Base-by-base conservation (phyloP, 208 protist genomes). In the Wallacemonas sp. region DNA sequence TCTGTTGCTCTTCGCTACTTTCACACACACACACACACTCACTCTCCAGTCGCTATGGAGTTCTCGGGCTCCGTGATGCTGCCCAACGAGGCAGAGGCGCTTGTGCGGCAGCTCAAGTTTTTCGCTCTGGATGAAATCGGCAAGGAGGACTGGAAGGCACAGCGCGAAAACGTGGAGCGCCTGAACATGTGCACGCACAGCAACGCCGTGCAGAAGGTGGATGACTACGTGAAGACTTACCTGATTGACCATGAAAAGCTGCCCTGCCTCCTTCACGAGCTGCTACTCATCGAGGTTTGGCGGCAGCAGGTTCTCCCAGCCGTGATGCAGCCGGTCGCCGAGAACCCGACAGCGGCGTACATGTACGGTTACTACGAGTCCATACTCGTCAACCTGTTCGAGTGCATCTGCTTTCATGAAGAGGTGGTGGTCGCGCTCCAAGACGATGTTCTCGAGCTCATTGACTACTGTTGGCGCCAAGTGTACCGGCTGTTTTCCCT, bases 151-250 rank as follows among this genome's bases (percentile, higher is more conserved):
- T 97, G 92, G 92, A 94, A 95, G 55, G 48, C 68, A 17, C 89
- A 97, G 55, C 86, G 89, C 1, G 78, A 84, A 61, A 66, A 69
- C 9, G 52, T 95, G 17, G 89, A 97, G 66, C 71, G 78, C 9
- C 81, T 97, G 21, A 97, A 97, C 77, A 93, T 93, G 81, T 93
- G 87, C 58, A 84, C 84, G 30, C 92, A 97, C 78, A 92, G 89
- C 71, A 93, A 95, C 70, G 88, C 89, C 2, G 79, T 85, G 6
- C 75, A 79, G 17, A 91, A 93, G 44, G 79, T 78, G 58, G 88
- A 95, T 39, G 92, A 97, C 71, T 87, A 76, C 34, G 92, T 97
- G 5, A 89, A 89, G 68, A 36, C 86, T 6, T 94, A 87, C 45
- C 63, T 97, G 13, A 53, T 95, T 2, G 77, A 93, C 32, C 80